A percentile compares a stretch with the other conserved stretches of the same genome.
These are phyloP conservation scores for Isatis tinctoria DNA, from an alignment of 345 rosid species.

Conservation along the genomic window DNA sequence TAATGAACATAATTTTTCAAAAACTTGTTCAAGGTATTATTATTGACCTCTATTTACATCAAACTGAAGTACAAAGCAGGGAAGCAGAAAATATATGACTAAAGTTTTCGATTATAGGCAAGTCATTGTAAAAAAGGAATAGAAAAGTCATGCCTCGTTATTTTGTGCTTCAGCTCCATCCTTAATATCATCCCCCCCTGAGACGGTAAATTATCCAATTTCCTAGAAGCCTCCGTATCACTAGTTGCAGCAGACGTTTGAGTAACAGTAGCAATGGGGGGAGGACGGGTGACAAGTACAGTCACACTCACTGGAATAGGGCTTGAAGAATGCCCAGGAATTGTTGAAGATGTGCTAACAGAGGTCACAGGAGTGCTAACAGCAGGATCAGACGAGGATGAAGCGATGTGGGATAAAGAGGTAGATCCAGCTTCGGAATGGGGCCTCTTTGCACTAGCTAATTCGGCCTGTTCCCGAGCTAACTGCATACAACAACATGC, in stretches of 20 bases:
- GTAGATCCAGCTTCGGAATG: conserved; percentile 40
- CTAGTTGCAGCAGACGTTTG: conserved; percentile 39
- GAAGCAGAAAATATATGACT: not conserved
- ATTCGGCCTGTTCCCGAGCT: conserved; percentile 86
- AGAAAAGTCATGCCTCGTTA: conserved; percentile 50
- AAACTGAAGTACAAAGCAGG: conserved; percentile 9
- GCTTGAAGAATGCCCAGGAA: conserved; percentile 50
- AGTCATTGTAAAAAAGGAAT: not conserved
- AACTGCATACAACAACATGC: conserved; percentile 35
- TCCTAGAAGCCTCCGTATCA: conserved; percentile 43
- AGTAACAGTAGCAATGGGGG: conserved; percentile 36
- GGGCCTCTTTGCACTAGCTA: conserved; percentile 43
- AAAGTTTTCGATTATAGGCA: not conserved
- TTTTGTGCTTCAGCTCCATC: conserved; percentile 52
- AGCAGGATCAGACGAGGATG: conserved; percentile 41
- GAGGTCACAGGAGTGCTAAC: conserved; percentile 36
- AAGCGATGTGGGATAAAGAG: conserved; percentile 41
- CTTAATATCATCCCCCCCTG: conserved; percentile 36
- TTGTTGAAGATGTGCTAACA: conserved; percentile 35
- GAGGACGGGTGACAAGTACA: conserved; percentile 47
- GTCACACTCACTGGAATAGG: conserved; percentile 50
- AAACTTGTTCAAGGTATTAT: not conserved
- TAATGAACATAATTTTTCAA: not conserved
- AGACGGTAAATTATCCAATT: conserved; percentile 37
- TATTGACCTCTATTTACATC: not conserved